Evolutionary conservation across 2,329 filamentous ascomycete genomes (phyloP), one percentile per base, ranked within the genome.

Genomic region (Fusarium brevicatenulatum): DNA sequence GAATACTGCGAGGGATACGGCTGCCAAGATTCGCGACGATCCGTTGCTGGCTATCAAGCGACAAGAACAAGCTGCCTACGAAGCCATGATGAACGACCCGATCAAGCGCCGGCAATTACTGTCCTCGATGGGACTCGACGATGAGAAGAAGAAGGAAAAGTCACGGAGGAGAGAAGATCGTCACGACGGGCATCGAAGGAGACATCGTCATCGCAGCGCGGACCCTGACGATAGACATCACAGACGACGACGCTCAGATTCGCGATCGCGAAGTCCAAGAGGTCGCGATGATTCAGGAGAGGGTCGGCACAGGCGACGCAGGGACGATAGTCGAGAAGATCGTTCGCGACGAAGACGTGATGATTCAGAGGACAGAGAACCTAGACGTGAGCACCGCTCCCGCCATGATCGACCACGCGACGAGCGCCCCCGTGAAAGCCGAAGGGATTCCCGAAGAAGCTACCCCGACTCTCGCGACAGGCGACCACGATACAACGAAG

Each of bases 21-120:
- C 94, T 36, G 83, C 90, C 53, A 99, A 99, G 84, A 91, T 98
- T 52, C 88, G 95, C 72, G 93, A 97, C 73, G 96, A 99, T 80
- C 96, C 96, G 1, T 87, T 99, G 77, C 85, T 98, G 39, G 94
- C 95, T 30, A 98, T 99, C 81, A 97, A 97, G 86, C 93, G 91
- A 80, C 92, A 97, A 80, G 95, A 98, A 80, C 93, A 95, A 81
- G 91, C 91, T 34, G 91, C 92, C 4, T 94, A 94, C 79, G 91
- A 92, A 76, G 88, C 91, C 13, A 92, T 94, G 89, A 95, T 93
- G 90, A 93, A 91, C 75, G 92, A 94, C 76, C 91, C 92, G 1
- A 86, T 89, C 71, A 91, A 89, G 83, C 86, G 91, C 71, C 86
- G 88, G 66, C 90, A 93, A 78, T 80, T 97, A 37, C 85, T 96